Percentiles rank a stretch among this genome's conserved stretches.
These are phyloP conservation scores for Pseudovirgaria hyperparasitica DNA, from an alignment of 2,329 filamentous ascomycete genomes.

Conservation along the genomic window DNA sequence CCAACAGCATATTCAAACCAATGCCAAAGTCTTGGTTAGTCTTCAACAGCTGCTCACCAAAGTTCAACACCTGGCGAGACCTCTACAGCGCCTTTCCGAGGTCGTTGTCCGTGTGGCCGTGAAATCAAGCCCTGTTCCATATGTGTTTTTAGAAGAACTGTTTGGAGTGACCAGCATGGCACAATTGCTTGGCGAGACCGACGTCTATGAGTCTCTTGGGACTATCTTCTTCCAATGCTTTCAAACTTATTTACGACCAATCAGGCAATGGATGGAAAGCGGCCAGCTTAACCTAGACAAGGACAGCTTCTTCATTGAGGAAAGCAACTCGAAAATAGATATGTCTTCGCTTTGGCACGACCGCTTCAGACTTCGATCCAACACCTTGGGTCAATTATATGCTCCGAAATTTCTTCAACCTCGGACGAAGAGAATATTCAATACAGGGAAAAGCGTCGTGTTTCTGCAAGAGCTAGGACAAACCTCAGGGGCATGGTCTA, in stretches of 20 bases:
- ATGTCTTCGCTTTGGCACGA: slow-evolving; percentile 61
- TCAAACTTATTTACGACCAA: slow-evolving; percentile 66
- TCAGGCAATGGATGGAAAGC: slow-evolving; percentile 72
- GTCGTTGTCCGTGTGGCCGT: slow-evolving; percentile 47
- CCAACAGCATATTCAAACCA: slow-evolving; percentile 42
- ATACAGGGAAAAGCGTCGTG: slow-evolving; percentile 76
- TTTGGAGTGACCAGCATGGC: slow-evolving; percentile 57
- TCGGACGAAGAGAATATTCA: slow-evolving; percentile 62
- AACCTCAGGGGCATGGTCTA: slow-evolving; percentile 19
- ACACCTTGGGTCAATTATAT: slow-evolving; percentile 47
- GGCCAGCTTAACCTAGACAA: slow-evolving; percentile 56
- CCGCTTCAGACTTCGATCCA: slow-evolving; percentile 54
- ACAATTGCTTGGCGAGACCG: slow-evolving; percentile 54
- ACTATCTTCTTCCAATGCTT: slow-evolving; percentile 70
- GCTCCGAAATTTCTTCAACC: slow-evolving; percentile 65
- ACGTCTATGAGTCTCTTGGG: slow-evolving; percentile 50
- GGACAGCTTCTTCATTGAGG: slow-evolving; percentile 63
- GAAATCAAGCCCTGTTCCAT: slow-evolving; percentile 32
- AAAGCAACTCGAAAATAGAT: slow-evolving; percentile 43
- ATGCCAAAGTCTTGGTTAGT: slow-evolving; percentile 48
- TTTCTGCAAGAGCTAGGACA: slow-evolving; percentile 63
- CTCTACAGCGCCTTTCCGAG: slow-evolving; percentile 47
- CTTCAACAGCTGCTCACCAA: slow-evolving; percentile 49
- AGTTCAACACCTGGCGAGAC: slow-evolving; percentile 39
- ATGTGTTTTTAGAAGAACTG: slow-evolving; percentile 66